Percentiles rank a stretch among this genome's conserved stretches.
Evolutionary conservation across 1,139 yeast species (phyloP).

Genomic region (Pichia terricola): DNA sequence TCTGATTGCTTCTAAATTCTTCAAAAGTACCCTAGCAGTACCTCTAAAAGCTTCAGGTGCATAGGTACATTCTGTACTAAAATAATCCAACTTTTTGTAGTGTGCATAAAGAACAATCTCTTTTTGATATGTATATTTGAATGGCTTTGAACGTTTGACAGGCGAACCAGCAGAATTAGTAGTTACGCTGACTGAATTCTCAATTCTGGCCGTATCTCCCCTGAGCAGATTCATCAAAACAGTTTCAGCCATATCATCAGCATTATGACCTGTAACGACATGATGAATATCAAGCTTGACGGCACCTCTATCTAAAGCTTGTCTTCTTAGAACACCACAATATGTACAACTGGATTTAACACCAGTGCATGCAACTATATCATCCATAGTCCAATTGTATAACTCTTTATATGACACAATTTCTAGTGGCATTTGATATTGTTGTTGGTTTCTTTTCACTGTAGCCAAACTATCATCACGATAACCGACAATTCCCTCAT

Average conservation of each 20-base stretch:
- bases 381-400: slow-evolving; percentile 98
- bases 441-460: slow-evolving; percentile 83
- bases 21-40: slow-evolving; percentile 86
- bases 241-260: slow-evolving; percentile 99
- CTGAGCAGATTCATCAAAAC: slow-evolving; percentile 88
- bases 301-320: slow-evolving; percentile 94
- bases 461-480: slow-evolving; percentile 96
- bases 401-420: slow-evolving; percentile 84
- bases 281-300: slow-evolving; percentile 79
- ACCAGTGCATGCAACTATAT: slow-evolving; percentile 91
- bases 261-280: slow-evolving; percentile 97
- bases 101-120: slow-evolving; percentile 97
- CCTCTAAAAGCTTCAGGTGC: slow-evolving; percentile 99
- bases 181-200: slow-evolving; percentile 79
- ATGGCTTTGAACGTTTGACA: slow-evolving; percentile 86
- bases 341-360: slow-evolving; percentile 92
- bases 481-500: slow-evolving; percentile 96
- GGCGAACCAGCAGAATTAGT: slow-evolving; percentile 77
- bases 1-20: slow-evolving; percentile 79
- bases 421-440: slow-evolving; percentile 81
- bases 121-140: slow-evolving; percentile 92
- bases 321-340: slow-evolving; percentile 95
- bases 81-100: slow-evolving; percentile 88
- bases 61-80: slow-evolving; percentile 94
- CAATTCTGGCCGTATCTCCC: slow-evolving; percentile 93